These are phyloP conservation scores for Lecanicillium sp. DNA, from an alignment of 2,329 filamentous ascomycete species.

Conservation along the genomic window DNA sequence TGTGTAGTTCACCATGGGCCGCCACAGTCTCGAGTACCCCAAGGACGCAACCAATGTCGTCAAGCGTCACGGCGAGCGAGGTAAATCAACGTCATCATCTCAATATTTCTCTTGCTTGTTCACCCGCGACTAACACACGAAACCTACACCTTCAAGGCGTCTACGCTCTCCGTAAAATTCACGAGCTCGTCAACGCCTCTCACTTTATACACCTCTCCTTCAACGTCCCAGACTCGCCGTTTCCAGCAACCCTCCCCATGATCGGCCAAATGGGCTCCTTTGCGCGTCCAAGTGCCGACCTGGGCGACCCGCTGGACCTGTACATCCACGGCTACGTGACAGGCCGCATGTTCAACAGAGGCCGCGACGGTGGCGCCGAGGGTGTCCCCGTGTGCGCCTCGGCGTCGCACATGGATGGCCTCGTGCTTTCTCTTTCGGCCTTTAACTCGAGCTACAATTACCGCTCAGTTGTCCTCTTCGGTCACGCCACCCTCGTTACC, in stretches of 20 bases:
- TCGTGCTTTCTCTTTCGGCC: constrained; percentile 71
- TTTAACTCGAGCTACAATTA: constrained; percentile 84
- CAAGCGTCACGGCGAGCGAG: constrained; percentile 57
- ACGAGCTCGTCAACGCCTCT: constrained; percentile 65
- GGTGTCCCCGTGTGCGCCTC: constrained; percentile 65
- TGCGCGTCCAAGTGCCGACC: constrained; percentile 47
- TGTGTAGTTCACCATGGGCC: constrained; percentile 20
- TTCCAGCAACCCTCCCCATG: constrained; percentile 75
- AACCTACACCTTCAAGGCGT: constrained; percentile 37
- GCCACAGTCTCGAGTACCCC: constrained; percentile 47
- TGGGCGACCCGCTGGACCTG: constrained; percentile 59
- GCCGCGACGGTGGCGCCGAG: constrained; percentile 21
- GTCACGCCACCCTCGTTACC: constrained; percentile 59
- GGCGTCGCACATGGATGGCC: constrained; percentile 68
- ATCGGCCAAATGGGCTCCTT: constrained; percentile 76
- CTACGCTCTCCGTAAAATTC: constrained; percentile 67
- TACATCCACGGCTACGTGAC: constrained; percentile 84
- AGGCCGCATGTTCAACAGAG: constrained; percentile 64
- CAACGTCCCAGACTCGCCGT: constrained; percentile 53
- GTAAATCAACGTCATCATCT: constrained; percentile 20
- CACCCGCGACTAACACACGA: not conserved
- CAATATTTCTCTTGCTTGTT: not conserved
- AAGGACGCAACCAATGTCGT: constrained; percentile 56
- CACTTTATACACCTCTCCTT: constrained; percentile 76
- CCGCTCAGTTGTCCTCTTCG: constrained; percentile 71